phyloP scores from a whole-genome alignment of 2,329 filamentous ascomycete species.

The Sarocladium kiliense region DNA sequence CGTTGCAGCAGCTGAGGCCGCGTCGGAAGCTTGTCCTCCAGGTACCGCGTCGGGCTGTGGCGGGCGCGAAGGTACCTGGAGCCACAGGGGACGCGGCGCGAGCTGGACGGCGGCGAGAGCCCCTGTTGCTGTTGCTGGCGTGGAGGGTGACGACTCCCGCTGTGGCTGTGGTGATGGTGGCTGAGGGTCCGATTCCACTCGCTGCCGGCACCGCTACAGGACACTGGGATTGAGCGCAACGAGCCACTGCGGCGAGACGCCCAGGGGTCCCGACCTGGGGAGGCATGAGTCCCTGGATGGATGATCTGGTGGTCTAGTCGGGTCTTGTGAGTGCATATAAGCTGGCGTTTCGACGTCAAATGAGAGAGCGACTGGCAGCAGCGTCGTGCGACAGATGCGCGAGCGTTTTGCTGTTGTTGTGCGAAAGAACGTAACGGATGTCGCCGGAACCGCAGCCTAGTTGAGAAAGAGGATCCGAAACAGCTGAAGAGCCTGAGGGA shows the following conservation, averaged over 20 bases:
- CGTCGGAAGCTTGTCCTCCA: conserved; percentile 7
- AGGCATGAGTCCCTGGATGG: conserved; percentile 9
- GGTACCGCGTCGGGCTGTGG: conserved; percentile 8
- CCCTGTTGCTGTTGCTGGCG: background rate
- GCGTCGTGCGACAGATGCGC: background rate
- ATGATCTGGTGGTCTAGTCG: background rate
- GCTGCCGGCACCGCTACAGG: background rate
- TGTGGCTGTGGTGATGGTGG: conserved; percentile 4
- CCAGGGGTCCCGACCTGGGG: conserved; percentile 3
- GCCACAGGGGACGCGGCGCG: conserved; percentile 1
- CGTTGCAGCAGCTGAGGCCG: conserved; percentile 1
- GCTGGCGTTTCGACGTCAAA: background rate
- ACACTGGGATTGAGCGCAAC: background rate
- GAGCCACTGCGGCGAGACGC: conserved; percentile 3
- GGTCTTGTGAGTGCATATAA: background rate
- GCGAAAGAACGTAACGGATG: background rate
- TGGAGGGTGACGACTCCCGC: too few relatives aligned
- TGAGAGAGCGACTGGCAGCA: background rate
- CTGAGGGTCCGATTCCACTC: background rate
- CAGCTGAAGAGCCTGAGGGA: background rate
- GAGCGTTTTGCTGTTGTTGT: background rate
- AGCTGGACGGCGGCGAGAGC: background rate
- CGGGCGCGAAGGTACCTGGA: background rate
- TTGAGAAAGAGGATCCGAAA: background rate
- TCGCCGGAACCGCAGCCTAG: background rate